A percentile compares a stretch with the other conserved stretches of the same genome.
These are phyloP conservation scores for Magnusiomyces suaveolens DNA, from an alignment of 1,139 yeast genomes.

Conservation along the genomic window DNA sequence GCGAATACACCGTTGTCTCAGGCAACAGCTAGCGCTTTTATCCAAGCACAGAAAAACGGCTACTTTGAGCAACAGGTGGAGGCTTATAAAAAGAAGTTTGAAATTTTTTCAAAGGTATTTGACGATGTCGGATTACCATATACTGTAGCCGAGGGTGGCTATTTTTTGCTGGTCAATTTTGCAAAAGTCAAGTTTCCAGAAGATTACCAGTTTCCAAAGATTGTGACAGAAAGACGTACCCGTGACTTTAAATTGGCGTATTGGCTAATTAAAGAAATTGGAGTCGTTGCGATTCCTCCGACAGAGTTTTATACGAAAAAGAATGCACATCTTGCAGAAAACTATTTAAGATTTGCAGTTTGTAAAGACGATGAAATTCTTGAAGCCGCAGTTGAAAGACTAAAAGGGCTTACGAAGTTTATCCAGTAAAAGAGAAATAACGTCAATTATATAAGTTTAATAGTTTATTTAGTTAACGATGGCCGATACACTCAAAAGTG, in stretches of 20 bases:
- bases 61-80: conserved; percentile 64
- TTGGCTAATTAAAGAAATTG: conserved; percentile 86
- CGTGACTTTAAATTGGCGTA: conserved; percentile 81
- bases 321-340: conserved; percentile 67
- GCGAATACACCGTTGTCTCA: conserved; percentile 92
- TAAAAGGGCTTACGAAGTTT: conserved; percentile 59
- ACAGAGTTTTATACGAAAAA: conserved; percentile 76
- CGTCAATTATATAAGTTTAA: too few species aligned
- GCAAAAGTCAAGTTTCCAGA: conserved; percentile 69
- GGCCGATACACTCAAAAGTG: too few species aligned
- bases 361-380: conserved; percentile 82
- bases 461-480: too few species aligned
- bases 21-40: conserved; percentile 73
- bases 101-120: conserved; percentile 62
- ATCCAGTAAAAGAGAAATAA: too few species aligned
- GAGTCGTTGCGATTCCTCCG: conserved; percentile 94
- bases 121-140: conserved; percentile 84
- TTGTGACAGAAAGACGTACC: conserved; percentile 52
- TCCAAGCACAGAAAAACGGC: conserved; percentile 46
- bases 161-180: conserved; percentile 81
- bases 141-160: conserved; percentile 86
- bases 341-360: conserved; percentile 84
- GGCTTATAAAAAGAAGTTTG: conserved; percentile 59
- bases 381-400: conserved; percentile 70
- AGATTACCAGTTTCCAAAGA: conserved; percentile 62